These are phyloP conservation scores for Biscogniauxia sp. DNA, from an alignment of 2,329 filamentous ascomycete genomes.

Conservation along the genomic window DNA sequence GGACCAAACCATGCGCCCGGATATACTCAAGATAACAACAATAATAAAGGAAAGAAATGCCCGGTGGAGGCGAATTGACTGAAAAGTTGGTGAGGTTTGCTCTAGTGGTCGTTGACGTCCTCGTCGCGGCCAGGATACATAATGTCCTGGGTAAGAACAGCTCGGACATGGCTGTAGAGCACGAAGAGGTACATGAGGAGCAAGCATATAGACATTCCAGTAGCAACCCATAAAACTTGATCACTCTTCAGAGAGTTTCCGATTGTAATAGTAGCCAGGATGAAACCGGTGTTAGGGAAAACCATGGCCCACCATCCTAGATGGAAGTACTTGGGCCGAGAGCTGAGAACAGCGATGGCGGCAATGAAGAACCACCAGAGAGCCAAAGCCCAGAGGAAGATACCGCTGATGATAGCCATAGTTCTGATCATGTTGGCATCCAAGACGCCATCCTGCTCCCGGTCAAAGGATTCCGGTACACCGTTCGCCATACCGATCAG, in stretches of 20 bases:
- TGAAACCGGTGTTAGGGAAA: constrained; percentile 61
- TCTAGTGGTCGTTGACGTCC: constrained; percentile 47
- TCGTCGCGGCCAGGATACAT: constrained; percentile 56
- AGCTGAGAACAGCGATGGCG: constrained; percentile 43
- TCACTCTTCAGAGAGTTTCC: constrained; percentile 46
- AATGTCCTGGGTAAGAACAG: constrained; percentile 51
- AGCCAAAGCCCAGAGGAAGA: constrained; percentile 64
- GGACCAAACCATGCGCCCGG: neutral
- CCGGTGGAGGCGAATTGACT: neutral
- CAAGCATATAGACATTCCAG: constrained; percentile 49
- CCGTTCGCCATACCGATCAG: constrained; percentile 65
- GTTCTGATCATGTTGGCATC: constrained; percentile 45
- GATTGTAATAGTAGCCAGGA: constrained; percentile 54
- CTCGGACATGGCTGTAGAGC: constrained; percentile 43
- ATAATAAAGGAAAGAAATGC: neutral
- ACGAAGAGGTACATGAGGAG: constrained; percentile 42
- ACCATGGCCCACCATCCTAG: constrained; percentile 65
- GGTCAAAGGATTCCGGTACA: constrained; percentile 47
- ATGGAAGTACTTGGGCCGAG: constrained; percentile 51
- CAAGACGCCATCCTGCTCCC: constrained; percentile 41
- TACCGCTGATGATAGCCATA: constrained; percentile 45
- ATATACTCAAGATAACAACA: neutral
- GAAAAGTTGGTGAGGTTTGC: neutral
- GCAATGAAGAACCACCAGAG: constrained; percentile 58
- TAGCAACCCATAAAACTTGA: constrained; percentile 46